Conservation (phyloP, 139 green algal genomes). For the Coccomyxa sp. region DNA sequence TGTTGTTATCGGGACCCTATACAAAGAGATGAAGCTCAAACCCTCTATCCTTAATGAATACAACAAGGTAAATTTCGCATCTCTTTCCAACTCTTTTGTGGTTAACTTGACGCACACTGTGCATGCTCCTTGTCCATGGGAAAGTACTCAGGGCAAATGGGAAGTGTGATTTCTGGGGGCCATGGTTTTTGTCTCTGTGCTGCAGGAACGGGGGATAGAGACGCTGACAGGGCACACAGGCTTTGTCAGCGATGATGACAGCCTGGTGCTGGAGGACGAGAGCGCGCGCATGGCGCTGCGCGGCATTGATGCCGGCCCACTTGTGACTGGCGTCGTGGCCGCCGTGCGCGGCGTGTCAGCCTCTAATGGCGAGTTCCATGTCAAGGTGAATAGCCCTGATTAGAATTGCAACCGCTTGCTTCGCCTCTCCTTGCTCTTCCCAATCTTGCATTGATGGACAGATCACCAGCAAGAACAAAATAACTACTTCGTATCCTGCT, state of each 20-base stretch:
- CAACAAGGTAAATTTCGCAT: slow-evolving; percentile 24
- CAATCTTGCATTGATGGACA: too few relatives aligned
- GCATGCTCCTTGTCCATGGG: not conserved
- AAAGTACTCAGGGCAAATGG: not conserved
- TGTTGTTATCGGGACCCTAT: slow-evolving; percentile 86
- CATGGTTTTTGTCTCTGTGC: too few relatives aligned
- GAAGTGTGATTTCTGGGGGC: not conserved
- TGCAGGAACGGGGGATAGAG: slow-evolving; percentile 30
- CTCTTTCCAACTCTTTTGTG: not conserved
- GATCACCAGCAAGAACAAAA: too few relatives aligned
- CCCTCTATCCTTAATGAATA: slow-evolving; percentile 97
- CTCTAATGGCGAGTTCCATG: slow-evolving; percentile 68
- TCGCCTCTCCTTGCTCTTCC: too few relatives aligned
- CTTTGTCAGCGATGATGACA: slow-evolving; percentile 74
- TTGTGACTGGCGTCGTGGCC: slow-evolving; percentile 82
- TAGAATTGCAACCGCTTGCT: not conserved
- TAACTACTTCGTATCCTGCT: too few relatives aligned
- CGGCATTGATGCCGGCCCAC: slow-evolving; percentile 34
- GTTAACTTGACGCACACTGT: not conserved
- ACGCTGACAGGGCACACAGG: slow-evolving; percentile 35
- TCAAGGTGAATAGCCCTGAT: slow-evolving; percentile 25
- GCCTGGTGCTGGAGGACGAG: slow-evolving; percentile 91
- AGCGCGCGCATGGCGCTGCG: slow-evolving; percentile 75
- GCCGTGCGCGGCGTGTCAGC: slow-evolving; percentile 66
- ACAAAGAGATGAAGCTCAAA: slow-evolving; percentile 97